A percentile compares a stretch with the other conserved stretches of the same genome.
Evolutionary conservation across 2,329 filamentous ascomycete genomes (phyloP).

Genomic region (Claviceps sp.): DNA sequence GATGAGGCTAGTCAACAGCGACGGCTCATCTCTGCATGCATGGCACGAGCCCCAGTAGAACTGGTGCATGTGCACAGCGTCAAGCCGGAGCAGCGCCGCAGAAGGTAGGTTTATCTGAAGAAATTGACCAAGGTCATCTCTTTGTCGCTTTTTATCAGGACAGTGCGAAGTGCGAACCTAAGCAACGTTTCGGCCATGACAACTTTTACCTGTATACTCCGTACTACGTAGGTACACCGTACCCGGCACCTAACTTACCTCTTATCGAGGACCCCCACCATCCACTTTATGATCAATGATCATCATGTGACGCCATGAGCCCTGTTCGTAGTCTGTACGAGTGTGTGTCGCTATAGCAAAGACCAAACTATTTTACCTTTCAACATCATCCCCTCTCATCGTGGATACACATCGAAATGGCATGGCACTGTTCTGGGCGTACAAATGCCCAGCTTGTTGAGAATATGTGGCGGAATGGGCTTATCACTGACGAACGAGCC

Average conservation of each 20-base stretch:
- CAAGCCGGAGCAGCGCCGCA: neutral
- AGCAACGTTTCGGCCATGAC: neutral
- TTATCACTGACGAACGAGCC: constrained; percentile 62
- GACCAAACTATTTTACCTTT: neutral
- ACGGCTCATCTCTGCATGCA: no score
- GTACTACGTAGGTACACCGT: no score
- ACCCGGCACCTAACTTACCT: no score
- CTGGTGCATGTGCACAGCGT: no score
- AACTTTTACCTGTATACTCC: neutral
- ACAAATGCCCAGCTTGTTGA: constrained; percentile 64
- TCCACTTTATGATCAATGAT: no score
- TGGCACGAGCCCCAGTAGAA: no score
- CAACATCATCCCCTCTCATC: neutral
- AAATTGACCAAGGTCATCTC: neutral
- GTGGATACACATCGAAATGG: constrained; percentile 45
- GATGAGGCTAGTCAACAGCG: no score
- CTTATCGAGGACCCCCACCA: no score
- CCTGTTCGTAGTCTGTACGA: neutral
- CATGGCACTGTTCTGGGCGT: constrained; percentile 71
- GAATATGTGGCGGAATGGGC: constrained; percentile 57
- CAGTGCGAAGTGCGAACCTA: neutral
- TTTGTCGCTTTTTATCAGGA: neutral
- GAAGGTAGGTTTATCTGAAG: neutral
- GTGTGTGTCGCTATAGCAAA: neutral
- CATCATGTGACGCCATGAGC: neutral